Conservation (phyloP, 2,329 filamentous ascomycete species). For the Colletotrichum abscissum region DNA sequence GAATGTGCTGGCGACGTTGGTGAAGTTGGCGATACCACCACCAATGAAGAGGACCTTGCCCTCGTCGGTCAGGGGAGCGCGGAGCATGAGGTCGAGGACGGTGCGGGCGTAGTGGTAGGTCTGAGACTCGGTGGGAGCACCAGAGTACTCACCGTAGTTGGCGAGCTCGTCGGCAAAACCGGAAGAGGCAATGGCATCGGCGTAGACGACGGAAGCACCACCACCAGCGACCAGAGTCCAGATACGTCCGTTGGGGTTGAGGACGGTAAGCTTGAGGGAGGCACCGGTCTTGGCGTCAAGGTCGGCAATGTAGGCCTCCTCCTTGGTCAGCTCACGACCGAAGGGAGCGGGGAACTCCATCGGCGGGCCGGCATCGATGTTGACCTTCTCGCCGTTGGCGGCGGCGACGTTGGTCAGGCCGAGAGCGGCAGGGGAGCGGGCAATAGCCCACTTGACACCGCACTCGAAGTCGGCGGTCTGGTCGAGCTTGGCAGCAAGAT, state of each 20-base stretch:
- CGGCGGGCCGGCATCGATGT: slow-evolving; percentile 93
- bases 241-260: slow-evolving; percentile 91
- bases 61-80: slow-evolving; percentile 83
- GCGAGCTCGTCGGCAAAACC: slow-evolving; percentile 96
- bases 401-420: slow-evolving; percentile 78
- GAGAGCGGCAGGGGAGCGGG: slow-evolving; percentile 88
- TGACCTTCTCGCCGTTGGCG: slow-evolving; percentile 79
- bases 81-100: slow-evolving; percentile 96
- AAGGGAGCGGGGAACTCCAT: slow-evolving; percentile 99
- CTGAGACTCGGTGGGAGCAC: slow-evolving; percentile 97
- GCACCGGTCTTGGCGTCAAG: slow-evolving; percentile 99
- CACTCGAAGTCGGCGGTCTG: slow-evolving; percentile 99
- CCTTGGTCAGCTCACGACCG: slow-evolving; percentile 97
- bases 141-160: slow-evolving; percentile 99
- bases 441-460: slow-evolving; percentile 98
- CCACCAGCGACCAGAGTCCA: slow-evolving; percentile 99
- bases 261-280: slow-evolving; percentile 96
- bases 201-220: slow-evolving; percentile 99
- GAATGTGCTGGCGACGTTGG: slow-evolving; percentile 99
- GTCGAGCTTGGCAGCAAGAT: slow-evolving; percentile 98
- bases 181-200: slow-evolving; percentile 96
- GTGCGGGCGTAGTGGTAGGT: slow-evolving; percentile 99
- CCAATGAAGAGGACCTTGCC: slow-evolving; percentile 99
- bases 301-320: slow-evolving; percentile 99
- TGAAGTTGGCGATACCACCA: slow-evolving; percentile 99